A percentile compares a stretch with the other conserved stretches of the same genome.
Conservation (phyloP, 768 basidiomycete genomes). For the Lentinula guzmanii region DNA sequence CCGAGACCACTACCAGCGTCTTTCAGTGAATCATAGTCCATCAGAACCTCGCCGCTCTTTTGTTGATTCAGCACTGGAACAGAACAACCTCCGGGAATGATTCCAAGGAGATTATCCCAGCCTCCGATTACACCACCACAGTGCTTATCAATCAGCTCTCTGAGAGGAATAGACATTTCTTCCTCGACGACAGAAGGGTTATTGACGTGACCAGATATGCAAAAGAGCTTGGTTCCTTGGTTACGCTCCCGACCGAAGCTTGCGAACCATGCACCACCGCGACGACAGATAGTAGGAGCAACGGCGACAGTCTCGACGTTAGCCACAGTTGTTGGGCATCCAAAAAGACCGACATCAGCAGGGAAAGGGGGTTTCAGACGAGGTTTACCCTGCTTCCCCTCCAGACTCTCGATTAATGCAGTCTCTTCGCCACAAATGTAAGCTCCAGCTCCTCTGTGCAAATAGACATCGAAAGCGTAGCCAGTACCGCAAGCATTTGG, state of each 20-base stretch:
- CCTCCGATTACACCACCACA: conserved; percentile 93
- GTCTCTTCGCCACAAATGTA: conserved; percentile 99
- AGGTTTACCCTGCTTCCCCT: conserved; percentile 98
- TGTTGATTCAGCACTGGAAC: conserved; percentile 88
- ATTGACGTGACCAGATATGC: conserved; percentile 96
- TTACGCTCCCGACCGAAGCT: conserved; percentile 89
- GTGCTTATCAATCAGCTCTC: conserved; percentile 93
- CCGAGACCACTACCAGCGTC: conserved; percentile 96
- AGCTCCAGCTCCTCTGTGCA: conserved; percentile 97
- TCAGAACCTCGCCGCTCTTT: conserved; percentile 86
- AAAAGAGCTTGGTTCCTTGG: conserved; percentile 95
- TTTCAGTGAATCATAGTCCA: conserved; percentile 98
- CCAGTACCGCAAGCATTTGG: conserved; percentile 89
- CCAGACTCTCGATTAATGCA: conserved; percentile 92
- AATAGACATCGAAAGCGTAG: conserved; percentile 94
- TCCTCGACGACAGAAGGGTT: conserved; percentile 98
- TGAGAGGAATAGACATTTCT: conserved; percentile 96
- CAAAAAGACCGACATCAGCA: conserved; percentile 95
- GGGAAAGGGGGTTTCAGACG: conserved; percentile 98
- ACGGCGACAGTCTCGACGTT: conserved; percentile 99
- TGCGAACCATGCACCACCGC: conserved; percentile 89
- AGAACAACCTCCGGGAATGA: conserved; percentile 91
- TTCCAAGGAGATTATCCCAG: conserved; percentile 97
- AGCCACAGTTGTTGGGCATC: conserved; percentile 94
- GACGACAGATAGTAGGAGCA: conserved; percentile 91